A percentile compares a stretch with the other conserved stretches of the same genome.
Conservation (phyloP, 192 early-diverging fungal genomes). For the Entophlyctis luteolus region DNA sequence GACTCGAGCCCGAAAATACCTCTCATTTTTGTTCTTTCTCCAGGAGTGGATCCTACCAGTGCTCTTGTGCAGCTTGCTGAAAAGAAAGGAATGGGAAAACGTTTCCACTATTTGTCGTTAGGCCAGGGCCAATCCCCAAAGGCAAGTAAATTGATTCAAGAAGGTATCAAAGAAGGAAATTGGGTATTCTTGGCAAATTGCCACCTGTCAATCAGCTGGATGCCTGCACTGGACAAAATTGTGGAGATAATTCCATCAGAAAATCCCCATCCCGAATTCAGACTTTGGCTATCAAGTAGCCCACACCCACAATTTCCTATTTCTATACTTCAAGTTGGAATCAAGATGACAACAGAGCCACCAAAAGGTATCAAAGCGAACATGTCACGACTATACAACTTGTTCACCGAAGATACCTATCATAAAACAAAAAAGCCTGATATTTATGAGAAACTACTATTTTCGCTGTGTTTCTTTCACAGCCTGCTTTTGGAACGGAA, state of each 20-base stretch:
- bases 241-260: slow-evolving; percentile 49
- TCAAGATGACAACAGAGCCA: slow-evolving; percentile 64
- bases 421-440: slow-evolving; percentile 41
- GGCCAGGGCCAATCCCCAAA: slow-evolving; percentile 64
- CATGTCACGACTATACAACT: slow-evolving; percentile 44
- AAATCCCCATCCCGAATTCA: slow-evolving; percentile 56
- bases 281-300: slow-evolving; percentile 60
- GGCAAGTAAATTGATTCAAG: slow-evolving; percentile 56
- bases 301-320: slow-evolving; percentile 64
- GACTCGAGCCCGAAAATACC: slow-evolving; percentile 54
- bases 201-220: slow-evolving; percentile 63
- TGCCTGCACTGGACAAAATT: slow-evolving; percentile 60
- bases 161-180: slow-evolving; percentile 56
- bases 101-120: slow-evolving; percentile 57
- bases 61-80: slow-evolving; percentile 41
- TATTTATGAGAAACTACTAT: slow-evolving; percentile 54
- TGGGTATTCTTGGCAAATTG: slow-evolving; percentile 67
- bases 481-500: slow-evolving; percentile 55
- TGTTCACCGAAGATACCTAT: slow-evolving; percentile 50
- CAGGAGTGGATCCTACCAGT: slow-evolving; percentile 57
- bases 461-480: slow-evolving; percentile 59
- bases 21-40: slow-evolving; percentile 63
- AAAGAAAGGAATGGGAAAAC: slow-evolving; percentile 47
- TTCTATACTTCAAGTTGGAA: slow-evolving; percentile 54
- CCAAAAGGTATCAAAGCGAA: slow-evolving; percentile 61